Percentiles rank a stretch among this genome's conserved stretches.
Evolutionary conservation across 768 basidiomycete genomes (phyloP).

Genomic region (Trametes sanguinea): DNA sequence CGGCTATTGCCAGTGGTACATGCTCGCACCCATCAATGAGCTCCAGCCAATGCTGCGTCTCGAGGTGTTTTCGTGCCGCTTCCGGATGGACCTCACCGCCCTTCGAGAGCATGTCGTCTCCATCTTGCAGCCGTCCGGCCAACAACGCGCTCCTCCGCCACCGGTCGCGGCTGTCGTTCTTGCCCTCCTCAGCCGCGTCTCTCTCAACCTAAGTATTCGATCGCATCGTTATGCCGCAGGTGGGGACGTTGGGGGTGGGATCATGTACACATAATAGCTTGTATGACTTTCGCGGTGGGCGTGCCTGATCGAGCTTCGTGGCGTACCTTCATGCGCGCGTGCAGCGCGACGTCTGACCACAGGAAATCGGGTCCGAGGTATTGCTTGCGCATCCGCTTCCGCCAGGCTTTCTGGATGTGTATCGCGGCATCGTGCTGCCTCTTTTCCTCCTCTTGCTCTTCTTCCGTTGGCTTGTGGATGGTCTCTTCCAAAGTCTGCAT

Average conservation of each 20-base stretch:
- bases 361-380: constrained; percentile 27
- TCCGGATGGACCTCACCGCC: constrained; percentile 33
- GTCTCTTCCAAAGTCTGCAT: constrained; percentile 14
- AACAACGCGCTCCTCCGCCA: constrained; percentile 52
- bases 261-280: too few species aligned
- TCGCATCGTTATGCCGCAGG: background rate
- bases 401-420: constrained; percentile 30
- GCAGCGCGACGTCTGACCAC: constrained; percentile 27
- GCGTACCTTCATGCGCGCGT: constrained; percentile 30
- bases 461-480: constrained; percentile 13
- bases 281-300: too few species aligned
- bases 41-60: constrained; percentile 67
- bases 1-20: background rate
- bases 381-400: constrained; percentile 17
- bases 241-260: too few species aligned
- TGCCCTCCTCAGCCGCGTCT: constrained; percentile 45
- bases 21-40: constrained; percentile 55
- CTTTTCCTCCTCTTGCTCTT: constrained; percentile 21
- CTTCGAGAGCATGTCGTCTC: constrained; percentile 40
- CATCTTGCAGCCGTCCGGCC: constrained; percentile 45
- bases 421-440: constrained; percentile 24
- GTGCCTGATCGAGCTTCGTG: constrained; percentile 11
- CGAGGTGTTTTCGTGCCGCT: constrained; percentile 48
- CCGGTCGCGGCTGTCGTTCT: constrained; percentile 46
- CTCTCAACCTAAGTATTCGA: constrained; percentile 39